Base-by-base conservation (phyloP, 495 filamentous ascomycete genomes). In the Daldinia caldariorum region DNA sequence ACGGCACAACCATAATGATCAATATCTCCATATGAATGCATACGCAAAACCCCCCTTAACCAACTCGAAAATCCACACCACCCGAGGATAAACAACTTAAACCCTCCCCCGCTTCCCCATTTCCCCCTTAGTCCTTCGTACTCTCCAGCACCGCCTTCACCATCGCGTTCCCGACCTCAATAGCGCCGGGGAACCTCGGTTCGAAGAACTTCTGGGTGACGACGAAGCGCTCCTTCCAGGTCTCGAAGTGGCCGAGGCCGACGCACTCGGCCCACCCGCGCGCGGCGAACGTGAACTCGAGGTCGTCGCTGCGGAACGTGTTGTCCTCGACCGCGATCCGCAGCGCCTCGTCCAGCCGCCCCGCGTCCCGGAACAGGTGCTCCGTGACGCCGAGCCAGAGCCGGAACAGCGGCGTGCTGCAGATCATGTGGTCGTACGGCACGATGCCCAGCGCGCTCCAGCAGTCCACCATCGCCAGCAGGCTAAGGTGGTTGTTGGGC, bases 361-460 rank as follows among this genome's bases (percentile, higher is more conserved):
- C 88, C 20, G 88, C 86, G 67, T 94, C 94, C 58, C 94, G 90
- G 82, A 97, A 99, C 18, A 99, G 83, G 79, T 97, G 97, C 80
- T 99, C 94, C 6, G 94, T 93, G n/a, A 97, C 94, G 51, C 95
- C 95, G 53, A 99, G 85, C 94, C 95, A 97, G 32, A 99, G 87
- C 39, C 95, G 91, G 83, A 98, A 99, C n/a, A 97, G 85, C 88
- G 95, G 95, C 13, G 95, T 99, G 12, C 92, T 97, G 81, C 95
- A 99, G 71, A 99, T 97, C 93, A 98, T 97, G 82, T 99, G 95
- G 79, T 98, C 94, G 78, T 98, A 99, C 1, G 95, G 95, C 35
- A 95, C 91, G 68, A 97, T 99, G 35, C 89, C 91, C 13, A 97
- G 84, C 64, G 91, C 91, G 79, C 89, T 94, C 95, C 95, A 99